These are phyloP conservation scores for Thelonectria olida DNA, from an alignment of 2,329 filamentous ascomycete genomes.

Conservation along the genomic window DNA sequence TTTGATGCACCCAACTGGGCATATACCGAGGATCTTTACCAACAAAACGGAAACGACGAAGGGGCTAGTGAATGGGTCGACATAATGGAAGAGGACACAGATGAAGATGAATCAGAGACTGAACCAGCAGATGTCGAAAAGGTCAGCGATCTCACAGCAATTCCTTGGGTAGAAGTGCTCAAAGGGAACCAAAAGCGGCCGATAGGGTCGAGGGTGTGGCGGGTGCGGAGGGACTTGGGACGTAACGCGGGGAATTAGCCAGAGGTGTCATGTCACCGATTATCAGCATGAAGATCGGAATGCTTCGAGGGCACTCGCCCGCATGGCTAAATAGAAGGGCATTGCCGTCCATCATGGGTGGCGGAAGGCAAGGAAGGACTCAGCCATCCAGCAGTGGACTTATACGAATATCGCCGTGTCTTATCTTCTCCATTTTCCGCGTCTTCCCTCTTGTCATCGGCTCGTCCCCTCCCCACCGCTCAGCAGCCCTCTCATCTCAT, in stretches of 20 bases:
- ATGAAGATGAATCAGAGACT: conserved; percentile 43
- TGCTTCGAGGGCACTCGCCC: no score
- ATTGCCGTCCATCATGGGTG: neutral
- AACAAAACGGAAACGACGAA: conserved; percentile 45
- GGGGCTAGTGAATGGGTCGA: conserved; percentile 42
- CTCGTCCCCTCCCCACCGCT: conserved; percentile 21
- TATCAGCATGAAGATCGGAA: no score
- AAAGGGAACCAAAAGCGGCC: conserved; percentile 64
- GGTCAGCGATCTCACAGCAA: conserved; percentile 40
- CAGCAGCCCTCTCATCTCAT: conserved; percentile 11
- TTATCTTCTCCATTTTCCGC: neutral
- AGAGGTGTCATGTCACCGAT: neutral
- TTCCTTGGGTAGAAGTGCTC: conserved; percentile 69
- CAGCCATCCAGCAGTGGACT: neutral
- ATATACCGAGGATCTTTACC: conserved; percentile 70
- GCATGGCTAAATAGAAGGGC: conserved; percentile 2
- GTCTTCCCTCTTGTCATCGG: neutral
- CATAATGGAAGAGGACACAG: conserved; percentile 47
- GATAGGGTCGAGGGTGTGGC: conserved; percentile 69
- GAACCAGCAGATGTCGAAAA: conserved; percentile 39
- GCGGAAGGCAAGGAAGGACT: neutral
- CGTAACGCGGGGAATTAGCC: conserved; percentile 43
- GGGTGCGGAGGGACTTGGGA: conserved; percentile 70
- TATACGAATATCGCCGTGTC: neutral
- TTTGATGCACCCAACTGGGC: conserved; percentile 76